Base-by-base conservation (phyloP, 371 early-diverging fungal genomes). In the Cokeromyces recurvatus region DNA sequence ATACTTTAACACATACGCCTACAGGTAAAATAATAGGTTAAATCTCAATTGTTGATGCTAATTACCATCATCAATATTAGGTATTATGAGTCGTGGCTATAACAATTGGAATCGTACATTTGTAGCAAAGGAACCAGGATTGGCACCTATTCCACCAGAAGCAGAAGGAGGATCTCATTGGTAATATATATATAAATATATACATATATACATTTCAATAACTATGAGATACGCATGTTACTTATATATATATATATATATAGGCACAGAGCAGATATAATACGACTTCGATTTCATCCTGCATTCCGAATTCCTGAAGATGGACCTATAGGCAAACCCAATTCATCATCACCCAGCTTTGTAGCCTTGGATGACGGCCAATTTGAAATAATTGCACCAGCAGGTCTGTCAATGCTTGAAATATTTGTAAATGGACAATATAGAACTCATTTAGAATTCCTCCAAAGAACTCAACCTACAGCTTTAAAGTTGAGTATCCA, bases 41-140 rank as follows among this genome's bases (percentile, higher is more conserved):
- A 15, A 5, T 5, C 6, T 15, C 12, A 10, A 15, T 15, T 25
- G 22, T 32, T 32, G 22, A 2, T 23, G 7, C 10, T 31, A 12
- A 31, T 27, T 5, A 24, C n/a, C n/a, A n/a, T n/a, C 24, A 16
- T 36, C 5, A 20, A n/a, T 43, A 5, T 15, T 22, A 56, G 85
- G 86, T 8, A 70, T 86, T 22, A 86, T 86, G 86, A 52, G 54
- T 12, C 71, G 86, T 24, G 86, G 86, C 2, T 86, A 68, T 55
- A 78, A 83, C 38, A 74, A 86, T 42, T 79, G 66, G 49, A 84
- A 85, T 57, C 75, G 83, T 22, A 74, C 82, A 6, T 86, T 86
- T 37, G 70, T 79, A 51, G 74, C 71, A 4, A 67, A 71, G 31
- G 77, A 79, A 25, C 82, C 82, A 12, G 66, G 73, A 16, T 51